phyloP scores from a whole-genome alignment of 1,284 basidiomycete species.

The Rhodotorula sp. region DNA sequence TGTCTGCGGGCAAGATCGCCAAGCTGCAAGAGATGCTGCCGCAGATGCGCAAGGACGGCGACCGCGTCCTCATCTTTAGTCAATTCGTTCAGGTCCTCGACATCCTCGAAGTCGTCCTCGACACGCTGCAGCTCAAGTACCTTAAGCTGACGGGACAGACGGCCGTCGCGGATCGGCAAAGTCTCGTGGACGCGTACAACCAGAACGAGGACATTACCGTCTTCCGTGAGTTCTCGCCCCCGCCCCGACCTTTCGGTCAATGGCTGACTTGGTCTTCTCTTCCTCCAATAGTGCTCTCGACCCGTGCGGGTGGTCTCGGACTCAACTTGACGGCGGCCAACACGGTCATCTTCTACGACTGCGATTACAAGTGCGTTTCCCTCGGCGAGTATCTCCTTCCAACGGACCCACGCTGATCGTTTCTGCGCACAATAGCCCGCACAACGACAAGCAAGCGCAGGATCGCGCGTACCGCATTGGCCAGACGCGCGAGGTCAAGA shows the following conservation, averaged over 20 bases:
- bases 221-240: conserved; percentile 55
- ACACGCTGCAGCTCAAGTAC: conserved; percentile 71
- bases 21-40: conserved; percentile 70
- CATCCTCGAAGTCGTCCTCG: conserved; percentile 83
- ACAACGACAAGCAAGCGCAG: conserved; percentile 87
- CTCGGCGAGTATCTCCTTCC: neutral
- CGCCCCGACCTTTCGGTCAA: too few species aligned
- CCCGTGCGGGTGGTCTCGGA: conserved; percentile 75
- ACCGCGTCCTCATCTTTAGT: conserved; percentile 89
- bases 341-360: conserved; percentile 86
- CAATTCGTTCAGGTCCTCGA: conserved; percentile 95
- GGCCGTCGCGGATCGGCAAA: conserved; percentile 87
- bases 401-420: conserved; percentile 18
- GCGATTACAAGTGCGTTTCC: conserved; percentile 85
- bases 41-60: conserved; percentile 65
- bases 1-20: conserved; percentile 85
- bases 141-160: conserved; percentile 92
- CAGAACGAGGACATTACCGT: conserved; percentile 85
- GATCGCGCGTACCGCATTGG: conserved; percentile 86
- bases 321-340: conserved; percentile 65
- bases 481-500: conserved; percentile 74
- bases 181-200: conserved; percentile 94
- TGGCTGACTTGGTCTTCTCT: too few species aligned
- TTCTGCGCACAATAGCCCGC: conserved; percentile 46
- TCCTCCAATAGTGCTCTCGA: conserved; percentile 66